Evolutionary conservation across 371 early-diverging fungal species (phyloP).

Genomic region (Dinochytrium kinnereticum): DNA sequence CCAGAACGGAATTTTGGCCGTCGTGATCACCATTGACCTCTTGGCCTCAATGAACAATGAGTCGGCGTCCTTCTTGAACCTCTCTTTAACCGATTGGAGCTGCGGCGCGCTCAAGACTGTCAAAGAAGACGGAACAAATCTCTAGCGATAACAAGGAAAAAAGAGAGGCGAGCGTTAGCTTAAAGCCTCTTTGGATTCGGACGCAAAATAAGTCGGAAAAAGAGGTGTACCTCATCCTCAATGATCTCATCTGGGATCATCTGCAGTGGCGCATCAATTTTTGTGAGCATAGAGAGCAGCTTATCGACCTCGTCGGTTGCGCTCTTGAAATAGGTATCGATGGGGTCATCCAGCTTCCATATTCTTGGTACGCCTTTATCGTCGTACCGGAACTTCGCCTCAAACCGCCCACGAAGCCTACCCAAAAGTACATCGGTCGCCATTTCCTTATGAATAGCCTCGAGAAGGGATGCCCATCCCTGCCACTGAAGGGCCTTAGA

Average conservation of each 20-base stretch:
- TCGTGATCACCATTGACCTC: conserved; percentile 85
- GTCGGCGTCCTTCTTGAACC: conserved; percentile 89
- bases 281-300: conserved; percentile 38
- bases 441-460: conserved; percentile 79
- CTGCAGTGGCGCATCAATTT: conserved; percentile 40
- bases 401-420: conserved; percentile 73
- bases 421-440: conserved; percentile 78
- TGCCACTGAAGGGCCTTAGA: conserved; percentile 61
- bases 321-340: conserved; percentile 79
- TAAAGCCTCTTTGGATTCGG: neutral
- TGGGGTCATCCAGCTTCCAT: conserved; percentile 94
- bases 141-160: conserved; percentile 30
- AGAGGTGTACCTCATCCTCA: conserved; percentile 40
- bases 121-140: conserved; percentile 39
- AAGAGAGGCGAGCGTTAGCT: too few species aligned
- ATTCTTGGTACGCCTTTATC: conserved; percentile 90
- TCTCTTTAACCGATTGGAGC: conserved; percentile 75
- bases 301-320: conserved; percentile 66
- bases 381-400: conserved; percentile 92
- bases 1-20: conserved; percentile 89
- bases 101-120: conserved; percentile 65
- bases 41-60: conserved; percentile 93
- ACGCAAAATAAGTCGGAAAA: neutral
- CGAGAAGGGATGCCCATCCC: conserved; percentile 76
- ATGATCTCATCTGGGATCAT: conserved; percentile 42